Evolutionary conservation across 2,329 filamentous ascomycete species (phyloP).

Genomic region (Colletotrichum cuscutae): DNA sequence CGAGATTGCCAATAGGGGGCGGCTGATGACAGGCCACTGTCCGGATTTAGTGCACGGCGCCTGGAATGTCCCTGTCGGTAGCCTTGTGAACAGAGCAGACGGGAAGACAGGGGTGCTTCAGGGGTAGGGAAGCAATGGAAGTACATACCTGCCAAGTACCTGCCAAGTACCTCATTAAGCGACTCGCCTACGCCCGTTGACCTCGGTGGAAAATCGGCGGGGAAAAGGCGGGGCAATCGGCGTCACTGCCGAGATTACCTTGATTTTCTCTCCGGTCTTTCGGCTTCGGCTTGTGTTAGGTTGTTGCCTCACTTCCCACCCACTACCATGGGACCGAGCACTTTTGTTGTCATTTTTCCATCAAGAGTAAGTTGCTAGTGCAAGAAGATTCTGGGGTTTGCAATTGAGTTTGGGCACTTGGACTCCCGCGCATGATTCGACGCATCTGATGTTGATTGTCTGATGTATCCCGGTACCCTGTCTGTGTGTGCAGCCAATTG

Average conservation of each 20-base stretch:
- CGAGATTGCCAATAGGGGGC: conserved; percentile 8
- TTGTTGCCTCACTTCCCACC: neutral
- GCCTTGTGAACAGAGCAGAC: neutral
- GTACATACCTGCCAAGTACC: no score
- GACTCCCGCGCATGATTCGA: neutral
- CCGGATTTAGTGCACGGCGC: conserved; percentile 19
- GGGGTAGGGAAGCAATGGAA: neutral
- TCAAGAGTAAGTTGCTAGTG: accelerated
- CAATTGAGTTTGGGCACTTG: neutral
- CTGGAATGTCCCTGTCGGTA: conserved; percentile 18
- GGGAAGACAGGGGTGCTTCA: conserved; percentile 6
- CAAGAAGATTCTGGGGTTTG: no score
- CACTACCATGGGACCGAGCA: no score
- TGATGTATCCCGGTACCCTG: neutral
- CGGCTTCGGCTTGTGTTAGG: neutral
- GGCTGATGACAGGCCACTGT: conserved; percentile 21
- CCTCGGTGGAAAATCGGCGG: conserved; percentile 9
- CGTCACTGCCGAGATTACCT: conserved; percentile 7
- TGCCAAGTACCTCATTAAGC: no score
- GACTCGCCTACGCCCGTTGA: no score
- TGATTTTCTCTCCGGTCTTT: neutral
- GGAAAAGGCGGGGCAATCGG: conserved; percentile 13
- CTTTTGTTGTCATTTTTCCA: neutral
- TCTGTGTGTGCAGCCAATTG: neutral
- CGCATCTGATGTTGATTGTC: neutral